phyloP scores from a whole-genome alignment of 257 asterid species.

The Coffea canephora region DNA sequence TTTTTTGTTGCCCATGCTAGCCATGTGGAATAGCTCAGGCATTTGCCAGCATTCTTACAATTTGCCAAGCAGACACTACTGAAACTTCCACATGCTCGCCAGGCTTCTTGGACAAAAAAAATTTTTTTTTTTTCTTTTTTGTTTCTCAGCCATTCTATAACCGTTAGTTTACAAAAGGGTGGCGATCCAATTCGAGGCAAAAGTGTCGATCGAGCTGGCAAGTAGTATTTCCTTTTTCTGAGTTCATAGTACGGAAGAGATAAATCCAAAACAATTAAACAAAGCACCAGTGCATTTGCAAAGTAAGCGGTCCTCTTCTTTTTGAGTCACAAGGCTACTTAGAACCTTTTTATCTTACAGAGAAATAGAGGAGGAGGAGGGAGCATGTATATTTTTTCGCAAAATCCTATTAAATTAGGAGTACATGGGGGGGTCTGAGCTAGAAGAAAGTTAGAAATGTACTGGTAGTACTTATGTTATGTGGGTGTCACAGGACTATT shows the following conservation, averaged over 20 bases:
- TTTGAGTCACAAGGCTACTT: background rate
- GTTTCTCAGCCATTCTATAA: background rate
- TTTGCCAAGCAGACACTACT: slow-evolving; percentile 16
- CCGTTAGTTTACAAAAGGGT: background rate
- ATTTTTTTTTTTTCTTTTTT: background rate
- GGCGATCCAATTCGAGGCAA: background rate
- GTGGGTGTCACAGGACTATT: slow-evolving; percentile 42
- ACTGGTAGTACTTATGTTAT: background rate
- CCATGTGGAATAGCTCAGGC: slow-evolving; percentile 56
- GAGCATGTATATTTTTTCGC: background rate
- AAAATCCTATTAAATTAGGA: background rate
- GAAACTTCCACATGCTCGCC: slow-evolving; percentile 17
- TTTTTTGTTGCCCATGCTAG: slow-evolving; percentile 31
- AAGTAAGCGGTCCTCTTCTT: background rate
- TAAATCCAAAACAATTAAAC: background rate
- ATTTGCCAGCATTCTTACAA: slow-evolving; percentile 7
- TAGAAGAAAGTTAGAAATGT: slow-evolving; percentile 8
- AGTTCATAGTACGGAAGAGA: background rate
- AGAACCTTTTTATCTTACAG: background rate
- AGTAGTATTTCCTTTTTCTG: background rate
- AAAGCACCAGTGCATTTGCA: background rate
- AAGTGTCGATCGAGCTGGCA: background rate
- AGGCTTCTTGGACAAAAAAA: background rate
- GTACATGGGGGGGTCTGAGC: background rate
- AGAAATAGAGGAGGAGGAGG: background rate